These are phyloP conservation scores for Alternaria arborescens DNA, from an alignment of 2,329 filamentous ascomycete genomes.

Conservation along the genomic window DNA sequence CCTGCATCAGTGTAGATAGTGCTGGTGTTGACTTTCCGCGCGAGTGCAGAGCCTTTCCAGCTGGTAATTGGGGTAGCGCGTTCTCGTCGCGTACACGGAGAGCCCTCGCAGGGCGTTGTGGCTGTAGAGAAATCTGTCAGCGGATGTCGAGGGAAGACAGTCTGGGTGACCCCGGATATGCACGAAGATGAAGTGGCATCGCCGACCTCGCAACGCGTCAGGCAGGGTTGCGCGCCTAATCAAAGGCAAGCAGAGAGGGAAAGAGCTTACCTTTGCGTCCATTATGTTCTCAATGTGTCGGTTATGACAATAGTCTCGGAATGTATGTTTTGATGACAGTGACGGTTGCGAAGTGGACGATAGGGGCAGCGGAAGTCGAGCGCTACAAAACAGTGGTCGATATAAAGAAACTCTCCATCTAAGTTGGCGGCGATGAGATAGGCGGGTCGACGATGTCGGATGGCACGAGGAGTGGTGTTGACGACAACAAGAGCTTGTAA, in stretches of 20 bases:
- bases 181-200: conserved; percentile 5
- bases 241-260: conserved; percentile 3
- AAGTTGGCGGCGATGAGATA: conserved; percentile 53
- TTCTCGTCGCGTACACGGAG: conserved; percentile 78
- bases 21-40: conserved; percentile 80
- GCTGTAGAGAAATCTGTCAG: conserved; percentile 60
- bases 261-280: conserved; percentile 56
- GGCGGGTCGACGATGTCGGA: conserved; percentile 38
- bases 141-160: conserved; percentile 10
- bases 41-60: conserved; percentile 70
- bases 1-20: conserved; percentile 64
- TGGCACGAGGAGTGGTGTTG: conserved; percentile 41
- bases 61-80: conserved; percentile 52
- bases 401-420: conserved; percentile 53
- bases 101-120: conserved; percentile 70
- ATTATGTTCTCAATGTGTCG: conserved; percentile 42
- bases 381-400: conserved; percentile 47
- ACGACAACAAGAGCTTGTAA: conserved; percentile 31
- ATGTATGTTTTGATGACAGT: conserved; percentile 28
- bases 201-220: conserved; percentile 9
- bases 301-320: conserved; percentile 26
- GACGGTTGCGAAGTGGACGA: conserved; percentile 32
- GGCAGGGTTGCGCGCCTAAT: not conserved
- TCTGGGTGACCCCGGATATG: conserved; percentile 9
- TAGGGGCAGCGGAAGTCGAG: conserved; percentile 41